Base-by-base conservation (phyloP, 1,139 yeast species). In the Candida pseudoviswanathii region DNA sequence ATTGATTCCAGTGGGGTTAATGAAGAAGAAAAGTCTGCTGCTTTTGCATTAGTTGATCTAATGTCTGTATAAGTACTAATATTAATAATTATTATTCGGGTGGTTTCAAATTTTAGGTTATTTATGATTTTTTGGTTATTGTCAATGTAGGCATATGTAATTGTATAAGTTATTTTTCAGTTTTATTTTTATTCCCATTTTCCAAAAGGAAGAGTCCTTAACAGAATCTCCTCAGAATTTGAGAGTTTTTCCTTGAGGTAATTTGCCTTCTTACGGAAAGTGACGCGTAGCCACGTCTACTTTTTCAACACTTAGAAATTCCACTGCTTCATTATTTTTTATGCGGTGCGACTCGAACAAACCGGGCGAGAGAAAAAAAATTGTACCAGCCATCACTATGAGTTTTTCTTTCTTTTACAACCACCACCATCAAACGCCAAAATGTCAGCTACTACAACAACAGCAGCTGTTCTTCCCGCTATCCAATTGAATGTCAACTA, bases 401-500 rank as follows among this genome's bases (percentile, higher is more conserved):
- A 31, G 7, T 4, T n/a, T 32, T 25, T 24, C 25, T 24, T 30
- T 30, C 30, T 41, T 44, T 10, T 6, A 7, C 16, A 21, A 27
- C 33, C 29, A 21, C 38, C 37, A 16, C 8, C 10, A 43, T 30
- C 25, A 39, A 27, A 5, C 5, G 29, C 37, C 25, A 45, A 29
- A 37, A 66, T 67, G 67, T 62, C 71, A 22, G 56, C 75, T 25
- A 56, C 77, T 34, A 66, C 75, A n/a, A 61, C 75, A 11, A 63
- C 75, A 27, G 46, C 54, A 24, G 47, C 51, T 40, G 75, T 78
- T 26, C 69, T 81, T 53, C 85, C 85, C 24, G 67, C 85, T 29
- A 74, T 83, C 53, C 85, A 82, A 60, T 68, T 84, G 61, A 77
- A 81, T 56, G 80, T 86, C 61, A 86, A 86, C 66, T 86, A 86